These are phyloP conservation scores for Anacardium occidentale DNA, from an alignment of 345 rosid genomes.

Conservation along the genomic window DNA sequence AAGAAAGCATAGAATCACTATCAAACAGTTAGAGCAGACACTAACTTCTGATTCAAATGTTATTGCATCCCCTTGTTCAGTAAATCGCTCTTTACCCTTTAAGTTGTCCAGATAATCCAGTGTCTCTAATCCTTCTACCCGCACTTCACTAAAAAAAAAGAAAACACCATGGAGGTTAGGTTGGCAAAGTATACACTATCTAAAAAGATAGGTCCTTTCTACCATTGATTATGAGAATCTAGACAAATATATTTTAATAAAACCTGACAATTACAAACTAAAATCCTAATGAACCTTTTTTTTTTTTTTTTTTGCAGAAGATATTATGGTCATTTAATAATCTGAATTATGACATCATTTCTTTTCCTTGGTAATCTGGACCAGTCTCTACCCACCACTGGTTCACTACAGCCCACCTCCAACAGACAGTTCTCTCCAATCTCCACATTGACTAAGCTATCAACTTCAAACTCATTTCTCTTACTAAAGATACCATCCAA, in stretches of 20 bases:
- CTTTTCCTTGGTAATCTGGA: neutral
- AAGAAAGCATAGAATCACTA: neutral
- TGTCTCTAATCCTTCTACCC: slow-evolving; percentile 67
- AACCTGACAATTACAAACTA: neutral
- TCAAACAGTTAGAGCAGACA: slow-evolving; percentile 10
- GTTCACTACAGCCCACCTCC: neutral
- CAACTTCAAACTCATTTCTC: neutral
- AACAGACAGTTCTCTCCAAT: neutral
- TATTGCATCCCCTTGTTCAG: slow-evolving; percentile 68
- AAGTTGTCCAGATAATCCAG: slow-evolving; percentile 60
- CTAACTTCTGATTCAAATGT: slow-evolving; percentile 62
- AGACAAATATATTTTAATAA: neutral
- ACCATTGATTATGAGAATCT: neutral
- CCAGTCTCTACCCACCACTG: neutral
- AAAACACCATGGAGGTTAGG: slow-evolving; percentile 9
- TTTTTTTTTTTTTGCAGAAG: neutral
- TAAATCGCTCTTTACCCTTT: slow-evolving; percentile 48
- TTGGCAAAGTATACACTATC: neutral
- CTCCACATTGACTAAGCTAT: neutral
- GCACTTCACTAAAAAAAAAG: slow-evolving; percentile 50
- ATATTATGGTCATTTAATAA: neutral
- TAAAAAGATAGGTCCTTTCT: neutral
- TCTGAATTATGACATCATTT: neutral
- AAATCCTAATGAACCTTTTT: neutral
- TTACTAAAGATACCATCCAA: neutral